phyloP scores from a whole-genome alignment of 177 flowering plant species.

The Vitis hybrid region DNA sequence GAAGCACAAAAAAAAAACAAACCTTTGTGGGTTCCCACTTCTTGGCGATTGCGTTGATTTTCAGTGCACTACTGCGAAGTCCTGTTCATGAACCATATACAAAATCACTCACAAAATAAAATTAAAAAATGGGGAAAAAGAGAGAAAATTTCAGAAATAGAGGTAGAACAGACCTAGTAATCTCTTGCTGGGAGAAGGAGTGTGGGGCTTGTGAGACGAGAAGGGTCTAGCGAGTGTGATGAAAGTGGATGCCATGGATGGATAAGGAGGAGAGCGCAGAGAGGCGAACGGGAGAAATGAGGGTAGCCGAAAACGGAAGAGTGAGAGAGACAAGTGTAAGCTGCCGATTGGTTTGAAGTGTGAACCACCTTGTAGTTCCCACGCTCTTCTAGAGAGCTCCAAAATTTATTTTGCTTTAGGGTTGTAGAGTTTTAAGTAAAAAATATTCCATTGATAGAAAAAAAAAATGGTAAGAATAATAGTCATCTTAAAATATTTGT shows the following conservation, averaged over 20 bases:
- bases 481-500: no score
- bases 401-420: background rate
- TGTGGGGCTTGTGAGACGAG: slow-evolving; percentile 17
- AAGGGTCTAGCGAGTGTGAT: slow-evolving; percentile 48
- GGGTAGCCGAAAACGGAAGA: no score
- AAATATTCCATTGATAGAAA: no score
- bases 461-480: no score
- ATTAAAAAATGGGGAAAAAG: background rate
- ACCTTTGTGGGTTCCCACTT: slow-evolving; percentile 86
- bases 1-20: slow-evolving; percentile 26
- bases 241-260: slow-evolving; percentile 58
- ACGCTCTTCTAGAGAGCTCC: slow-evolving; percentile 5
- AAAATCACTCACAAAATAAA: background rate
- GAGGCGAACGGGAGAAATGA: no score
- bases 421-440: background rate
- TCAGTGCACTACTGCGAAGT: slow-evolving; percentile 32
- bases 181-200: slow-evolving; percentile 34
- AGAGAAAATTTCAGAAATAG: background rate
- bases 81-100: slow-evolving; percentile 30
- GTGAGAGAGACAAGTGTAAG: no score
- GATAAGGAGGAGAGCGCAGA: slow-evolving; percentile 4
- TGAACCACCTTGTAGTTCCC: no score
- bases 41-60: slow-evolving; percentile 54
- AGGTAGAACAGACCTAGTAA: slow-evolving; percentile 21
- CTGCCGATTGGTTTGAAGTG: no score